These are phyloP conservation scores for Blumeria graminis DNA, from an alignment of 2,329 filamentous ascomycete genomes.

Conservation along the genomic window DNA sequence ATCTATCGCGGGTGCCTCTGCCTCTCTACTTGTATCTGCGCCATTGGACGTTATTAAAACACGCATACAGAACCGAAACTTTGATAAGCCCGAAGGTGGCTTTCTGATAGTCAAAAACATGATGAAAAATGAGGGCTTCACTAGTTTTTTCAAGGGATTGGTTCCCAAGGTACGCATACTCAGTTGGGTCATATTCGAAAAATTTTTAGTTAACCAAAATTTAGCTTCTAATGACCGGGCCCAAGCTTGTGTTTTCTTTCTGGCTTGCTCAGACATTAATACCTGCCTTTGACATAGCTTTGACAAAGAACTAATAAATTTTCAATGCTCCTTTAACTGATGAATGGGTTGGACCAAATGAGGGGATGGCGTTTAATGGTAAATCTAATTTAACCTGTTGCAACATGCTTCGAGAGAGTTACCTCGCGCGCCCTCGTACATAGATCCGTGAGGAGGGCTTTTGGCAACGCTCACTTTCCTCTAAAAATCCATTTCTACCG, in stretches of 20 bases:
- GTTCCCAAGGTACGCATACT: constrained; percentile 48
- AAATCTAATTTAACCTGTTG: too few species aligned
- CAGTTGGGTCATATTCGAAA: not conserved
- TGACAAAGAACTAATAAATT: constrained; percentile 11
- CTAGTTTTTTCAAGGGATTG: constrained; percentile 91
- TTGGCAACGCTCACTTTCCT: too few species aligned
- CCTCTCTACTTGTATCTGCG: constrained; percentile 87
- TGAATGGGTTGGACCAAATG: too few species aligned
- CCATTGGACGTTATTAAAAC: constrained; percentile 97
- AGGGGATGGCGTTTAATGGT: too few species aligned
- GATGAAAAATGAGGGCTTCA: constrained; percentile 67
- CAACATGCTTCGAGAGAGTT: too few species aligned
- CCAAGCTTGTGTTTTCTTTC: constrained; percentile 98
- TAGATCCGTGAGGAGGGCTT: too few species aligned
- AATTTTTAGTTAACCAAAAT: constrained; percentile 4
- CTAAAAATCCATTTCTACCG: too few species aligned
- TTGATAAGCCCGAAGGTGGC: constrained; percentile 88
- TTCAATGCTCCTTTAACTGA: not conserved
- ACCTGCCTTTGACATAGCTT: constrained; percentile 52
- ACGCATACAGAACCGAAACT: constrained; percentile 94
- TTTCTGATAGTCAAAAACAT: constrained; percentile 83
- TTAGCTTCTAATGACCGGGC: constrained; percentile 87
- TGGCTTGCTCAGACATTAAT: constrained; percentile 98
- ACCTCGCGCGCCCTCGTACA: too few species aligned
- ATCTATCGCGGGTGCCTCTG: constrained; percentile 81